Evolutionary conservation across 345 rosid species (phyloP).

Genomic region (Eucalyptus cloeziana): DNA sequence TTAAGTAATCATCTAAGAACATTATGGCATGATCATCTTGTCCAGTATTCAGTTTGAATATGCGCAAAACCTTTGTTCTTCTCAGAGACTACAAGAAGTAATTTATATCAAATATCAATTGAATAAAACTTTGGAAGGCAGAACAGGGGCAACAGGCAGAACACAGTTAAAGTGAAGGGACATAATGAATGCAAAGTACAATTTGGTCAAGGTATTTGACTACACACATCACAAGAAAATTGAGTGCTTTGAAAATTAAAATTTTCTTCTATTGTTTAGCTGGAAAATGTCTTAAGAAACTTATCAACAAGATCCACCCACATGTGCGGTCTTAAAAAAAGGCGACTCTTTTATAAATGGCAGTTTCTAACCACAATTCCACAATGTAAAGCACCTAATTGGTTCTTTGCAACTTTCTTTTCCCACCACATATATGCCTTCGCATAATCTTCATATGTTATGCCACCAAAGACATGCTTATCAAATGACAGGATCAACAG

Average conservation of each 20-base stretch:
- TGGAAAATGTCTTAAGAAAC: background rate
- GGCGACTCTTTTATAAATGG: background rate
- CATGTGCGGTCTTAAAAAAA: background rate
- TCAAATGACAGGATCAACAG: background rate
- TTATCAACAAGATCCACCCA: background rate
- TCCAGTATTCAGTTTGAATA: constrained; percentile 80
- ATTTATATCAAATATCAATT: background rate
- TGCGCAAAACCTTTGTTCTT: constrained; percentile 62
- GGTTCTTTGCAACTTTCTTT: background rate
- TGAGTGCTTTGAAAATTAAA: background rate
- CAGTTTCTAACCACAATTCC: background rate
- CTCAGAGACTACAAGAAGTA: constrained; percentile 39
- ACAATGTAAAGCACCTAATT: background rate
- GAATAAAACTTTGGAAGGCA: background rate
- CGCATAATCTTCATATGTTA: background rate
- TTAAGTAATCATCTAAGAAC: constrained; percentile 75
- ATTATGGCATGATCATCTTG: constrained; percentile 88
- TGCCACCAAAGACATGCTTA: background rate
- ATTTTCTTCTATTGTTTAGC: background rate
- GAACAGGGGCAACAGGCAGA: background rate
- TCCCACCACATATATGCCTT: background rate
- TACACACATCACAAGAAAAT: background rate
- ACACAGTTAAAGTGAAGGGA: background rate
- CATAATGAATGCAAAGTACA: background rate
- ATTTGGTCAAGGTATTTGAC: background rate